Base-by-base conservation (phyloP, 2,329 filamentous ascomycete species). In the Penicillium palitans region DNA sequence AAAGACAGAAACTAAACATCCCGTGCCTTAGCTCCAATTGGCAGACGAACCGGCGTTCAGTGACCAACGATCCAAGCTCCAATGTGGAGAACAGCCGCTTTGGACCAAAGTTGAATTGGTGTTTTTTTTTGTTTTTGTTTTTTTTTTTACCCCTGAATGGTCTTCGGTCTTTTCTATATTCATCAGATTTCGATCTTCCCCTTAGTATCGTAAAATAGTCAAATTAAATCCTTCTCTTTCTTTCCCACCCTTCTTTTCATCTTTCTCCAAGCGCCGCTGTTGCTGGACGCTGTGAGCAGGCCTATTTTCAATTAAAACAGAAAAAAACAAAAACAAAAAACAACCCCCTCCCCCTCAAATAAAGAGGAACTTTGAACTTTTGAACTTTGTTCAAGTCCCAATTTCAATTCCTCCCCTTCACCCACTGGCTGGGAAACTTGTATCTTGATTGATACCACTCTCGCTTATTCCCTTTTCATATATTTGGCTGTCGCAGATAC, bases 251-350 rank as follows among this genome's bases (percentile, higher is more conserved):
- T 21, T 21, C 19, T 24, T 40, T 54, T 58, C 57, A 68, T 59
- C 64, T 66, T 63, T 66, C 68, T 69, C 61, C 63, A 70, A 66
- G 70, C 69, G 69, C 71, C 72, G 72, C 71, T 59, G 65, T 60
- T 68, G 70, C 65, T 66, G 71, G 72, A 72, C 66, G 68, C 68
- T 69, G 71, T 72, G 71, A 75, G 70, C 72, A 71, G 70, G 70
- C 64, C 33, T 60, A 58, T 66, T 72, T 60, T 52, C 59, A 62
- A 66, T 31, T 4, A 48, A 52, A 47, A 55, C 2, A 35, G 19
- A 21, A 17, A 35, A 35, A 17, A 33, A 35, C 15, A 17, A 42
- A 42, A 52, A 54, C 15, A 17, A 42, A 42, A 52, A 54, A 47
- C 31, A 13, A 33, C 5, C 29, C 29, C 29, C 12, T 6, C 7